A percentile compares a stretch with the other conserved stretches of the same genome.
phyloP scores from a whole-genome alignment of 768 basidiomycete species.

The Auricularia heimuer region DNA sequence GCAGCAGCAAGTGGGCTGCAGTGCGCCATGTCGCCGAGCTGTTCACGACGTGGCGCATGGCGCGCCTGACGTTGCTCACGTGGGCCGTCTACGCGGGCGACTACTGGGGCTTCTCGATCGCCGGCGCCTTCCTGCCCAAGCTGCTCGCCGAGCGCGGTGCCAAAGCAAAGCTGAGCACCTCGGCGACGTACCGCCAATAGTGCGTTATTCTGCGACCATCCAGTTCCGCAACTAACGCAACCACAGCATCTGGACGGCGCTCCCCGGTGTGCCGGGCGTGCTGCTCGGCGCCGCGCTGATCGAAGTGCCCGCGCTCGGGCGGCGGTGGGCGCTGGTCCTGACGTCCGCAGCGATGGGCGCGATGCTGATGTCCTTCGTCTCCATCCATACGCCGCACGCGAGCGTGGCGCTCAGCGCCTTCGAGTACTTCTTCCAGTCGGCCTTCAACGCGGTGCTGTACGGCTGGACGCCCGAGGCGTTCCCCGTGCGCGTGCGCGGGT shows the following conservation, averaged over 20 bases:
- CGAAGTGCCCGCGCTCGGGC: conserved; percentile 39
- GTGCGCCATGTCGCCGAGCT: conserved; percentile 42
- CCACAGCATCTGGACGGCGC: conserved; percentile 16
- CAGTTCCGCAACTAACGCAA: conserved; percentile 47
- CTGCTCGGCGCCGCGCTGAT: conserved; percentile 44
- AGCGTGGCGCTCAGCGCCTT: neutral
- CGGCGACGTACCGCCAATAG: neutral
- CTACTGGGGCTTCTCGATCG: conserved; percentile 40
- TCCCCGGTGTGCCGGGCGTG: conserved; percentile 42
- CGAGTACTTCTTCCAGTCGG: neutral
- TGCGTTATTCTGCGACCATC: conserved; percentile 10
- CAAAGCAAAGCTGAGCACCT: neutral
- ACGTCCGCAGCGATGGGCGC: neutral
- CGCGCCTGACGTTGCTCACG: conserved; percentile 42
- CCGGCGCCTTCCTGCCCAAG: neutral
- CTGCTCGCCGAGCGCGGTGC: neutral
- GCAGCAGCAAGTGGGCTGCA: conserved; percentile 13
- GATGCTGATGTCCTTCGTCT: neutral
- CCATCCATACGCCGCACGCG: neutral
- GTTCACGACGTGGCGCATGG: conserved; percentile 56
- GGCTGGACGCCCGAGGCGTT: neutral
- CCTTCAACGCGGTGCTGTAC: conserved; percentile 3
- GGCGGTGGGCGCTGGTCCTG: conserved; percentile 37
- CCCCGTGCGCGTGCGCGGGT: neutral
- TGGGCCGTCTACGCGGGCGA: conserved; percentile 3